Conservation (phyloP, 2,329 filamentous ascomycete species). For the Colletotrichum zoysiae region DNA sequence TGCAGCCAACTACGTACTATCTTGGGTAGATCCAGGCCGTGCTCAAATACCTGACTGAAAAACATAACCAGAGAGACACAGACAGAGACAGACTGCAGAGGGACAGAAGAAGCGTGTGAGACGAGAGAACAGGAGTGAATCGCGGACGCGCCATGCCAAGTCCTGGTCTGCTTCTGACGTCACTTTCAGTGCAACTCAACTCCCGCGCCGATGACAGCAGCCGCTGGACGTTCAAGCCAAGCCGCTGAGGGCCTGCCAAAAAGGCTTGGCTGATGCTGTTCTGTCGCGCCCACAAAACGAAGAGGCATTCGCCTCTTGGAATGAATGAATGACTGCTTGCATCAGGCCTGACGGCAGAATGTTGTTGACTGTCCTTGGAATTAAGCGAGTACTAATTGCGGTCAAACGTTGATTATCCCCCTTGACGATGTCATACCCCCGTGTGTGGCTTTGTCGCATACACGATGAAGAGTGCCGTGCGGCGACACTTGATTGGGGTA, state of each 20-base stretch:
- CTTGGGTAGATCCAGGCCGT: not conserved
- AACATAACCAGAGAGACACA: not conserved
- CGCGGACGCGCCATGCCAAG: slow-evolving; percentile 19
- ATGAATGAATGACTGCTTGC: not conserved
- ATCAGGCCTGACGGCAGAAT: not conserved
- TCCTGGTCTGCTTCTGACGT: slow-evolving; percentile 21
- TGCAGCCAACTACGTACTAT: not conserved
- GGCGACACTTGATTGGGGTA: too few species aligned
- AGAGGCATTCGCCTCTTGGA: not conserved
- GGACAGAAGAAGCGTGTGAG: not conserved
- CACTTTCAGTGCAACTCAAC: slow-evolving; percentile 21
- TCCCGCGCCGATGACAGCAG: not conserved
- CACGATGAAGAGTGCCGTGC: not conserved
- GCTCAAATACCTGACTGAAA: not conserved
- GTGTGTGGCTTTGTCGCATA: not conserved
- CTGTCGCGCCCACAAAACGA: slow-evolving; percentile 14
- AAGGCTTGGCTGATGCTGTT: slow-evolving; percentile 37
- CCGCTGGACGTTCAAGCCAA: not conserved
- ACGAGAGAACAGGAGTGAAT: not conserved
- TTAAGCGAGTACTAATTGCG: not conserved
- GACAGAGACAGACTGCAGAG: not conserved
- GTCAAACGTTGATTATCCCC: not conserved
- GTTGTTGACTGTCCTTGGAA: too few species aligned
- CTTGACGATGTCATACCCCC: not conserved
- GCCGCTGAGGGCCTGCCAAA: slow-evolving; percentile 33